Evolutionary conservation across 371 early-diverging fungal species (phyloP), one percentile per base, ranked within the genome.

Genomic region (Umbelopsis sp.): DNA sequence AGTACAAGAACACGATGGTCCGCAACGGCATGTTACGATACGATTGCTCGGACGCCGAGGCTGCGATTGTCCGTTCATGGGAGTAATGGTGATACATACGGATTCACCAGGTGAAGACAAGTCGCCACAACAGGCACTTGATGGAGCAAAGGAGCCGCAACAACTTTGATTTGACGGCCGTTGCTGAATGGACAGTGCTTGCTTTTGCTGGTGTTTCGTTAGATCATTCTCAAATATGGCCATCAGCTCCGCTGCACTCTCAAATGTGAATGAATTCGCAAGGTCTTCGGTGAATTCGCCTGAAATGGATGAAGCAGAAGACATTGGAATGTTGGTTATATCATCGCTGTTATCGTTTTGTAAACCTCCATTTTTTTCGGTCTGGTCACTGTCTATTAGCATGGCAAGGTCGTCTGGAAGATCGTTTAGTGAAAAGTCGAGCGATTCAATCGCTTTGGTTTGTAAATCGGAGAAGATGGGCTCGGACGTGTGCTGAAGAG

Each of bases 21-120:
- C 78, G 64, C 78, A 78, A 63, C 74, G 72, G 24, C 78, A 78
- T n/a, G 78, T 78, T 18, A 78, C 74, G 50, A 78, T 75, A 25
- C 78, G 74, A 9, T 74, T 78, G 11, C 71, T 72, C 0, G 71
- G 51, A 10, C 35, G 52, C 11, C 62, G 66, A 35, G 22, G 29
- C n/a, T 22, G 20, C 29, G 44, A 38, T 63, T 46, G 16, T 50
- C 50, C 35, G 35, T 18, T 16, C 18, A 57, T 29, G 20, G 83
- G 83, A 3, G 83, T 79, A 35, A 82, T 82, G 24, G 80, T 82
- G 25, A 82, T 77, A 35, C 80, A 76, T 4, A 82, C 80, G 2
- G 83, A 82, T 70, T 82, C 83, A 10, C 74, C 76, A 8, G 57
- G 57, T 18, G 35, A 29, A 4, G 57, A 37, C 11, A 35, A 29